phyloP scores from a whole-genome alignment of 495 filamentous ascomycete species.

The Oidiodendron maius region DNA sequence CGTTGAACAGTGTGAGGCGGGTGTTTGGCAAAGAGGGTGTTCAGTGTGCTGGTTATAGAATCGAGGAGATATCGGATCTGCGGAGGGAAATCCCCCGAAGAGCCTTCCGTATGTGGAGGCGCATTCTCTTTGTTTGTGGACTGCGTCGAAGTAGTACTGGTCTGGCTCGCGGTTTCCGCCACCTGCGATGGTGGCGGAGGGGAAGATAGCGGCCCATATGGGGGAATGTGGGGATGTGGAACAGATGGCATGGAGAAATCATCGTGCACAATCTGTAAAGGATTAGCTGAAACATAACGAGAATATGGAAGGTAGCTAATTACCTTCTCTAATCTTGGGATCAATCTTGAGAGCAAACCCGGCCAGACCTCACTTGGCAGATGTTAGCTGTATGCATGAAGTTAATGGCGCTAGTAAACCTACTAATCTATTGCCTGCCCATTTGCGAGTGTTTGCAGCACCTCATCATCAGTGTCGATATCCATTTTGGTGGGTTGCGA shows the following conservation, averaged over 20 bases:
- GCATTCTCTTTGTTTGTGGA: conserved; percentile 23
- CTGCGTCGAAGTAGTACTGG: conserved; percentile 7
- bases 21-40: conserved; percentile 58
- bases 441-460: conserved; percentile 55
- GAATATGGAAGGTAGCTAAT: conserved; percentile 9
- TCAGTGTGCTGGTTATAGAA: conserved; percentile 63
- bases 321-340: conserved; percentile 50
- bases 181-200: conserved; percentile 5
- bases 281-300: not conserved
- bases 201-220: conserved; percentile 17
- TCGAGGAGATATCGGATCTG: conserved; percentile 56
- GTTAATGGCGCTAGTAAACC: conserved; percentile 3
- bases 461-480: conserved; percentile 46
- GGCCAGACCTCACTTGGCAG: conserved; percentile 48
- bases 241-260: conserved; percentile 12
- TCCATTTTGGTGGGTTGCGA: conserved; percentile 22
- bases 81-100: conserved; percentile 47
- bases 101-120: conserved; percentile 3
- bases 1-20: conserved; percentile 94
- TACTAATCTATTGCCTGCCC: conserved; percentile 69
- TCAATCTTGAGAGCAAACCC: conserved; percentile 41
- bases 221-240: conserved; percentile 23
- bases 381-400: conserved; percentile 21
- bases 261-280: conserved; percentile 13
- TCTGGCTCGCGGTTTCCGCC: conserved; percentile 7